Evolutionary conservation across 2,329 filamentous ascomycete species (phyloP).

Genomic region (Fusarium anthophilum): DNA sequence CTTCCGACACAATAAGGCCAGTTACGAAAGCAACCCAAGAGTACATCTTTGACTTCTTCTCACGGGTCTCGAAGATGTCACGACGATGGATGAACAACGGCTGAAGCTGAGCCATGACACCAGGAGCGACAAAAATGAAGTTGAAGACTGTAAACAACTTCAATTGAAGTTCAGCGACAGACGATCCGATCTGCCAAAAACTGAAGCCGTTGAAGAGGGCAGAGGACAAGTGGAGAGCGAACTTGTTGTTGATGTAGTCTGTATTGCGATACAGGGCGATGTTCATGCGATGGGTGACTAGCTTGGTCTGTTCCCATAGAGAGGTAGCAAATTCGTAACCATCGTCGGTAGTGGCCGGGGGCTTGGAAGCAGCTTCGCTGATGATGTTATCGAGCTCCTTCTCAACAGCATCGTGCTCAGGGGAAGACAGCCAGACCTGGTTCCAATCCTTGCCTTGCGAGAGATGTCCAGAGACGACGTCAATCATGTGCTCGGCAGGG

Average conservation of each 20-base stretch:
- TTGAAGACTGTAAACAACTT: slow-evolving; percentile 69
- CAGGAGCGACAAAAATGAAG: slow-evolving; percentile 69
- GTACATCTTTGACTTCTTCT: slow-evolving; percentile 64
- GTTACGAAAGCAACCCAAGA: slow-evolving; percentile 68
- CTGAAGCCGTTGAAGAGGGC: slow-evolving; percentile 70
- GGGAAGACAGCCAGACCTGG: slow-evolving; percentile 74
- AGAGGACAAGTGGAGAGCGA: slow-evolving; percentile 63
- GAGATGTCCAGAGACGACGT: slow-evolving; percentile 61
- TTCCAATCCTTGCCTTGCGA: slow-evolving; percentile 68
- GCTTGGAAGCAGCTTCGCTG: slow-evolving; percentile 59
- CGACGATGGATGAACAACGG: slow-evolving; percentile 59
- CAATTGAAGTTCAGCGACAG: slow-evolving; percentile 61
- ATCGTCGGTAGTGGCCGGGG: slow-evolving; percentile 53
- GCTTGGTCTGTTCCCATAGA: slow-evolving; percentile 68
- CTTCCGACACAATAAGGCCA: slow-evolving; percentile 58
- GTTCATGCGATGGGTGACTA: slow-evolving; percentile 72
- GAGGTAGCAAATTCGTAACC: slow-evolving; percentile 78
- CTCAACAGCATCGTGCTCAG: slow-evolving; percentile 64
- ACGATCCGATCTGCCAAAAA: slow-evolving; percentile 67
- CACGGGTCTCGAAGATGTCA: slow-evolving; percentile 59
- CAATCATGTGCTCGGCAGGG: slow-evolving; percentile 80
- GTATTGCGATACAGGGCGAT: slow-evolving; percentile 71
- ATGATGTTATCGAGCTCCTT: slow-evolving; percentile 72
- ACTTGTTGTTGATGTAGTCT: slow-evolving; percentile 73
- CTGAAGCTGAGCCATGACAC: slow-evolving; percentile 61